phyloP scores from a whole-genome alignment of 257 asterid species.

The Coffea eugenioides region DNA sequence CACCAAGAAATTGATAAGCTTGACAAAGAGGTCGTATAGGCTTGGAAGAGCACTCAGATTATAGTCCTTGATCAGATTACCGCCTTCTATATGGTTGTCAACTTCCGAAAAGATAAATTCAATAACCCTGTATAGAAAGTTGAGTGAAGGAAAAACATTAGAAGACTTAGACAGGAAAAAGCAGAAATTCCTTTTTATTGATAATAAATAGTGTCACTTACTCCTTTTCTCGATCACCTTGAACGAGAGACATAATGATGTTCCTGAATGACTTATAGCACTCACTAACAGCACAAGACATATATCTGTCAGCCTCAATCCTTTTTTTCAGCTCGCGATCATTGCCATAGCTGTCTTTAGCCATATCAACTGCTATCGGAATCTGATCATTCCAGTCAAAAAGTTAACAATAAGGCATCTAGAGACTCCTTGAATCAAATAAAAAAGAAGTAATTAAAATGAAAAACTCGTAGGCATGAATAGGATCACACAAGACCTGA shows the following conservation, averaged over 20 bases:
- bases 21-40: conserved; percentile 85
- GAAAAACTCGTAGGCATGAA: neutral
- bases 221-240: conserved; percentile 72
- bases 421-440: neutral
- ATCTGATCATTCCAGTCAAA: conserved; percentile 47
- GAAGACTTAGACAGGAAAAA: neutral
- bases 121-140: conserved; percentile 62
- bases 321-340: conserved; percentile 88
- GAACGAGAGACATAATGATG: conserved; percentile 67
- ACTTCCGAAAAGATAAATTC: conserved; percentile 79
- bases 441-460: neutral
- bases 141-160: neutral
- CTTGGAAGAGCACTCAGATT: conserved; percentile 80
- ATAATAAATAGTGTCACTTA: conserved; percentile 33
- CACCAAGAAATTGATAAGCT: conserved; percentile 94
- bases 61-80: conserved; percentile 57
- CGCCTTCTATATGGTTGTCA: conserved; percentile 70
- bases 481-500: too few species aligned
- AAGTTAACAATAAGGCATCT: neutral
- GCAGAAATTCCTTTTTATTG: neutral
- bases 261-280: conserved; percentile 92
- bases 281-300: conserved; percentile 94
- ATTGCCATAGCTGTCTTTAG: conserved; percentile 95
- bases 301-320: conserved; percentile 70
- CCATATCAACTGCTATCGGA: conserved; percentile 99